Base-by-base conservation (phyloP, 257 asterid species). In the Plantago major region DNA sequence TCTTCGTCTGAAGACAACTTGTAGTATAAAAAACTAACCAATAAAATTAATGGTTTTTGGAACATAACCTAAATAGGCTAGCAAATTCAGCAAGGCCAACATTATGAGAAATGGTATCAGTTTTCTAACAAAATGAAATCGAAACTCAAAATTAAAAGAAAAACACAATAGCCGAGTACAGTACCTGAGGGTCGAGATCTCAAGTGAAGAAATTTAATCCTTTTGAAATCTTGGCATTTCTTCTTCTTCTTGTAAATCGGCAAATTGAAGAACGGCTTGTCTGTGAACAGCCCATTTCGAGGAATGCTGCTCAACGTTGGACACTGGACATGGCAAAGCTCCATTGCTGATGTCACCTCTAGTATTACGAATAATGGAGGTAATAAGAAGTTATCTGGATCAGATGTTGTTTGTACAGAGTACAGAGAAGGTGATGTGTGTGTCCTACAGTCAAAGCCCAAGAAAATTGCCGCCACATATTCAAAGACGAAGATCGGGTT, bases 131-230 rank as follows among this genome's bases (percentile, higher is more conserved):
- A 3, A 30, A 30, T 30, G 37, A 30, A 30, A 30, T 30, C 37
- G 37, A 30, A 30, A 30, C 3, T 5, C 5, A 3, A 5, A 30
- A 30, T 5, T 15, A 7, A n/a, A 19, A 51, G 1, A 10, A 11
- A 46, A 44, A n/a, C 12, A 13, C 42, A 42, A n/a, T 5, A 19
- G 54, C 10, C 46, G 19, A 22, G n/a, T 7, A 46, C 26, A 60
- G 12, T 76, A 87, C 97, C 96, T 76, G 90, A 73, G 46, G 72
- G 50, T 30, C 67, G 85, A 79, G 89, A 75, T 58, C 79, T 67
- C 30, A 38, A 78, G 77, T 79, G 67, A 72, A 73, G 60, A 62
- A 71, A 46, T 28, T 72, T 74, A 54, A 76, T 63, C 63, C 68
- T 72, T 52, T 76, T 67, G 67, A 66, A 55, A 64, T 43, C 46